Evolutionary conservation across 2,329 filamentous ascomycete genomes (phyloP).

Genomic region (Cytospora mali): DNA sequence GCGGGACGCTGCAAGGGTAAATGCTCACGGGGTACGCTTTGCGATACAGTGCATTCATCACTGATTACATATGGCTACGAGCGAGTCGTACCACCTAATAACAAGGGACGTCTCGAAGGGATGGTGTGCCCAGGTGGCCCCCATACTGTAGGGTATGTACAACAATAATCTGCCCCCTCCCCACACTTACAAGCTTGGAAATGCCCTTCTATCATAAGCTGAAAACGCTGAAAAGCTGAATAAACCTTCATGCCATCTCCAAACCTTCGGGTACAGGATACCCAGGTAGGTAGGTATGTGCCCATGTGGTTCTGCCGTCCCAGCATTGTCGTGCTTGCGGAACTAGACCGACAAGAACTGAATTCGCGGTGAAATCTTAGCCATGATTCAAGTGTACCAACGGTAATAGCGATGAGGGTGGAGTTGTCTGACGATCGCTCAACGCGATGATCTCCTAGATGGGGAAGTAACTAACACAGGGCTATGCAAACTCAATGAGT

Average conservation of each 20-base stretch:
- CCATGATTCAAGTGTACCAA: neutral
- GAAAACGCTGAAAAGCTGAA: too few species aligned
- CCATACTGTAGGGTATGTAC: neutral
- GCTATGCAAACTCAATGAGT: neutral
- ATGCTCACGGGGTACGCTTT: neutral
- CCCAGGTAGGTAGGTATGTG: neutral
- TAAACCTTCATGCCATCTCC: too few species aligned
- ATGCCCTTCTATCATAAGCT: neutral
- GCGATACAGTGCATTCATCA: neutral
- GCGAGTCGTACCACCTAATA: too few species aligned
- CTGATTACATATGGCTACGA: neutral
- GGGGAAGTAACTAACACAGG: neutral
- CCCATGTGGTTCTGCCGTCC: neutral
- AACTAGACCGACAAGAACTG: conserved; percentile 1
- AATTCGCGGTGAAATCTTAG: neutral
- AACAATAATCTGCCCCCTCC: neutral
- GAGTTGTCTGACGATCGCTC: neutral
- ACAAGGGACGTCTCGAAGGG: neutral
- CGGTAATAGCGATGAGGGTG: neutral
- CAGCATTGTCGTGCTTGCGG: neutral
- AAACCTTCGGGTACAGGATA: neutral
- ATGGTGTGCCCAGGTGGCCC: neutral
- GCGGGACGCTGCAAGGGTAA: neutral
- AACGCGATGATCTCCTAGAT: neutral
- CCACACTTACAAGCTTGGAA: too few species aligned